Base-by-base conservation (phyloP, 768 basidiomycete genomes). In the Auriscalpium microsporum region DNA sequence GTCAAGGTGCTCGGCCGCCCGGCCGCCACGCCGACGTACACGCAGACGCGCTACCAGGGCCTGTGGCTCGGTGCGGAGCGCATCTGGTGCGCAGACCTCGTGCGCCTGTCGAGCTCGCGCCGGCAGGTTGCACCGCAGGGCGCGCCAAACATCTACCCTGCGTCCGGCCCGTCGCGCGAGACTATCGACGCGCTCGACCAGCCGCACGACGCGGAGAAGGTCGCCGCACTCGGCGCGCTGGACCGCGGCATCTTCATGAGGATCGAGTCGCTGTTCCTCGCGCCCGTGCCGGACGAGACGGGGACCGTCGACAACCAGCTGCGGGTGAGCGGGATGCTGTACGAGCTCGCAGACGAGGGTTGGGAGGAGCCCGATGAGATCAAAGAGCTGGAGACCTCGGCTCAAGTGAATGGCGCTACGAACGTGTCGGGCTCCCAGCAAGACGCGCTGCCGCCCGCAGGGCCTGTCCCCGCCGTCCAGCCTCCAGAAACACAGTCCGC, bases 31-130 rank as follows among this genome's bases (percentile, higher is more conserved):
- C 72, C 75, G 49, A 66, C 63, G 1, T 64, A 75, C 34, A 71
- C 69, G 0, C 85, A 87, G 63, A 77, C 70, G 49, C 74, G 82
- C 44, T 90, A 82, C 64, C 87, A 91, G 64, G 89, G 89, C 1
- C 65, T 94, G 8, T 95, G 90, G 90, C 89, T 87, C 86, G 93
- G 93, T 8, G 81, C 84, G 1, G 92, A 94, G 64, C 78, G 89
- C 34, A 88, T 94, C 52, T 95, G 92, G 91, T 73, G 78, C 5
- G 88, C 87, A 56, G 92, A 95, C 58, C 78, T 94, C 54, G 79
- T 94, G 38, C 80, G 92, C 21, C 73, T 95, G 49, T 89, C 89
- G 63, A 68, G 86, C 23, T 78, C 83, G 1, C 78, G 88, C 40
- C 71, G 75, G 36, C 80, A 81, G 58, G 74, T 90, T 54, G 86